These are phyloP conservation scores for Geotrichum candidum DNA, from an alignment of 1,139 yeast species.

Conservation along the genomic window DNA sequence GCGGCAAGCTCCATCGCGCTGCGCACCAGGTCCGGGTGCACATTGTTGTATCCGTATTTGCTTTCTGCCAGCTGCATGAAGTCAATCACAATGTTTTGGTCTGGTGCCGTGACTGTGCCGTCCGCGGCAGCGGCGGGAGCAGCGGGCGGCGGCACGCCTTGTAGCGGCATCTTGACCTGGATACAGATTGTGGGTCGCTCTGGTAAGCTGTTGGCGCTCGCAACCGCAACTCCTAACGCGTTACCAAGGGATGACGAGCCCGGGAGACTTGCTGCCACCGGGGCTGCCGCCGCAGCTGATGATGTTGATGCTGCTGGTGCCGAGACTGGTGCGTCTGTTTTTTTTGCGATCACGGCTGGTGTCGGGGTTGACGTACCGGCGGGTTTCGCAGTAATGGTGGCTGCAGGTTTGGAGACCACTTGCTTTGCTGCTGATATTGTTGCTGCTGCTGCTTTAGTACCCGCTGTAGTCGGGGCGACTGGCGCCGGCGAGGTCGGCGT, in stretches of 20 bases:
- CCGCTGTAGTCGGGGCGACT: neutral
- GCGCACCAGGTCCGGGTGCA: constrained; percentile 63
- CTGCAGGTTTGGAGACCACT: neutral
- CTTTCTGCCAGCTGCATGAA: constrained; percentile 77
- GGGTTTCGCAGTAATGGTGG: neutral
- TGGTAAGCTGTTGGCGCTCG: constrained; percentile 3
- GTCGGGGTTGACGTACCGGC: neutral
- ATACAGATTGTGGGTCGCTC: constrained; percentile 10
- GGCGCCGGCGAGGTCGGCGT: neutral
- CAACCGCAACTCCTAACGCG: constrained; percentile 12
- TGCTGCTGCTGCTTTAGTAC: constrained; percentile 1
- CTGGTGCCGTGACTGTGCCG: neutral
- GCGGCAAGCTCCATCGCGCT: constrained; percentile 56
- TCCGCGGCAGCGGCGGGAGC: constrained; percentile 2
- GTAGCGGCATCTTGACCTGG: constrained; percentile 14
- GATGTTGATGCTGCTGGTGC: constrained; percentile 4
- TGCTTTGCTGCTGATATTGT: neutral
- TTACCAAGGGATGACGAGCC: constrained; percentile 9
- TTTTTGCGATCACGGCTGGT: neutral
- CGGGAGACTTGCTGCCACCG: neutral
- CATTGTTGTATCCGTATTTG: constrained; percentile 71
- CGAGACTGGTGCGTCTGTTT: neutral
- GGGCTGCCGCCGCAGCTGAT: neutral
- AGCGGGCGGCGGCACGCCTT: constrained; percentile 7
- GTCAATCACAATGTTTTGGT: constrained; percentile 57